Conservation (phyloP, 257 asterid species). For the Solanum lycopersicoides region DNA sequence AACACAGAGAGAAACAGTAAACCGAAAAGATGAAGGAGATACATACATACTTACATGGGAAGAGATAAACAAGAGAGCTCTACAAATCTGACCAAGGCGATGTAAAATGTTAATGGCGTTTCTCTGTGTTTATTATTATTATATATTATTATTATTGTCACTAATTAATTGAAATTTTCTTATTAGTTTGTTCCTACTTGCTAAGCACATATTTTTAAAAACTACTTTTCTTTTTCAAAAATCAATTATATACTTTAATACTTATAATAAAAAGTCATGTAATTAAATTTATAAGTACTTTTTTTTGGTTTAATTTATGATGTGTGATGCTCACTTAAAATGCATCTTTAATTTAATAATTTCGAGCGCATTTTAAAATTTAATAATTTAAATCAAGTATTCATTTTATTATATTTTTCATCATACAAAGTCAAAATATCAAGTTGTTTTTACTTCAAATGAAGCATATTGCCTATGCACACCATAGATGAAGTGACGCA, state of each 20-base stretch:
- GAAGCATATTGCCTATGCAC: not conserved
- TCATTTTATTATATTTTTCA: no score
- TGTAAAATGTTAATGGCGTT: not conserved
- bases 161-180: not conserved
- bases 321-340: no score
- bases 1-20: not conserved
- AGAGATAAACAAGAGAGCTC: not conserved
- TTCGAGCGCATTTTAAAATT: rapidly evolving
- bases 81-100: not conserved
- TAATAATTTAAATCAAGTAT: rapidly evolving
- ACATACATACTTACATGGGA: not conserved
- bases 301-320: not conserved
- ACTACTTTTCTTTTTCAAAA: not conserved
- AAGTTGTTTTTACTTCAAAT: no score
- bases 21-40: not conserved
- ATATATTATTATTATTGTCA: no score
- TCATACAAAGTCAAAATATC: rapidly evolving
- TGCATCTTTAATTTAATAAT: rapidly evolving
- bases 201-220: not conserved
- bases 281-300: no score
- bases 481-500: not conserved
- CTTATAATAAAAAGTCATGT: no score
- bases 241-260: not conserved
- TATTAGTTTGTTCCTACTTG: not conserved
- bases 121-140: not conserved